phyloP scores from a whole-genome alignment of 345 rosid genomes.

The Gossypium arboreum region DNA sequence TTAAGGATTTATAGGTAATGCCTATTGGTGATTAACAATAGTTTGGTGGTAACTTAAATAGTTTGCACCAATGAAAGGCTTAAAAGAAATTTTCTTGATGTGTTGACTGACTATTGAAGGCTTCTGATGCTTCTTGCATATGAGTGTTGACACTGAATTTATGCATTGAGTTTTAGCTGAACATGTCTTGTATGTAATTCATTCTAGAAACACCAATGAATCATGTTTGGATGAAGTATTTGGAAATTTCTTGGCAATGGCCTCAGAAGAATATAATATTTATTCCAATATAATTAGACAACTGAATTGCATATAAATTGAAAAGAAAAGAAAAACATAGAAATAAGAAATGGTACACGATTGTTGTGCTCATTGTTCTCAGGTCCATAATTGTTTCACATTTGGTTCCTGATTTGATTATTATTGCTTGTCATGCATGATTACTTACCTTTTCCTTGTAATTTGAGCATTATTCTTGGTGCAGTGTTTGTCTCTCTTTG shows the following conservation, averaged over 20 bases:
- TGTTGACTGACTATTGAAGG: background rate
- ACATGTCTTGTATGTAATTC: background rate
- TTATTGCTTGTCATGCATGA: background rate
- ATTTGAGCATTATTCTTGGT: background rate
- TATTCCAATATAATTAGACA: background rate
- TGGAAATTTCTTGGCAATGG: background rate
- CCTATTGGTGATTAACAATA: background rate
- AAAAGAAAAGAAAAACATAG: background rate
- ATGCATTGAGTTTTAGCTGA: background rate
- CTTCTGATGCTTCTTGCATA: background rate
- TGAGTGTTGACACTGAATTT: background rate
- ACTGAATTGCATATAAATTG: background rate
- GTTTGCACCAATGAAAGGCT: background rate
- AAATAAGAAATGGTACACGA: background rate
- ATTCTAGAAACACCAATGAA: background rate
- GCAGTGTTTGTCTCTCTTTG: conserved; percentile 10
- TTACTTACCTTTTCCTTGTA: background rate
- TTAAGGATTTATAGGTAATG: background rate
- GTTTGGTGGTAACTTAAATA: background rate
- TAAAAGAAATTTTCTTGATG: too few species aligned
- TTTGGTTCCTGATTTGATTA: background rate
- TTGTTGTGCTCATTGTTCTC: background rate
- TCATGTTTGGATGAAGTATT: background rate
- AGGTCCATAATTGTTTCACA: background rate
- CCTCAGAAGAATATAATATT: background rate